Conservation (phyloP, 768 basidiomycete genomes). For the Russula virescens region DNA sequence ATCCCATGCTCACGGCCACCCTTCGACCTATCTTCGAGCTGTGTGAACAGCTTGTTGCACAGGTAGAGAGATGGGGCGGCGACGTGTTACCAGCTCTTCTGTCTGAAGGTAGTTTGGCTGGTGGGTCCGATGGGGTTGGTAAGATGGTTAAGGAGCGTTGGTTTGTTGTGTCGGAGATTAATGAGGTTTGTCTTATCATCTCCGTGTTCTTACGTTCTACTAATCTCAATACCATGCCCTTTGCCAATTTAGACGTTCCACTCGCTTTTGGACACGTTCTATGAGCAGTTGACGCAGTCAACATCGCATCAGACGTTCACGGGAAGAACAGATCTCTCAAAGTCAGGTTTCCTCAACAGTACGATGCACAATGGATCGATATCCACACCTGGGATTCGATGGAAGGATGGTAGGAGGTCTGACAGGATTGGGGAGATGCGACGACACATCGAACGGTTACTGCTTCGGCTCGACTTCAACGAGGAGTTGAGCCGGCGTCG, state of each 20-base stretch:
- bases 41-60: conserved; percentile 82
- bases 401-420: conserved; percentile 43
- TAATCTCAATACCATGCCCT: conserved; percentile 20
- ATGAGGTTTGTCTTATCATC: conserved; percentile 49
- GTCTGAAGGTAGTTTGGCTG: conserved; percentile 68
- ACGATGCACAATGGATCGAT: conserved; percentile 42
- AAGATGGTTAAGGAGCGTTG: conserved; percentile 67
- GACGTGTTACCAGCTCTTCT: conserved; percentile 81
- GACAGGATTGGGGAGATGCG: conserved; percentile 65
- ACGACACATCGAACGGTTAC: conserved; percentile 74
- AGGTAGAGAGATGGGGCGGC: conserved; percentile 89
- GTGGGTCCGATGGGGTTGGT: conserved; percentile 56
- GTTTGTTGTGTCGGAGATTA: conserved; percentile 64
- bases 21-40: conserved; percentile 72
- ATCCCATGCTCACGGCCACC: conserved; percentile 52
- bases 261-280: conserved; percentile 64
- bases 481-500: conserved; percentile 54
- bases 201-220: not conserved
- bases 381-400: conserved; percentile 41
- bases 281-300: conserved; percentile 69
- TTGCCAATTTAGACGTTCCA: conserved; percentile 52
- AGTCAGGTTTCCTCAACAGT: conserved; percentile 57
- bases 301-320: conserved; percentile 71
- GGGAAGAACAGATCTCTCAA: conserved; percentile 60
- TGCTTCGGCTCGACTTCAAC: conserved; percentile 83